A percentile compares a stretch with the other conserved stretches of the same genome.
Conservation (phyloP, 1,284 basidiomycete genomes). For the Rhodotorula sp. region DNA sequence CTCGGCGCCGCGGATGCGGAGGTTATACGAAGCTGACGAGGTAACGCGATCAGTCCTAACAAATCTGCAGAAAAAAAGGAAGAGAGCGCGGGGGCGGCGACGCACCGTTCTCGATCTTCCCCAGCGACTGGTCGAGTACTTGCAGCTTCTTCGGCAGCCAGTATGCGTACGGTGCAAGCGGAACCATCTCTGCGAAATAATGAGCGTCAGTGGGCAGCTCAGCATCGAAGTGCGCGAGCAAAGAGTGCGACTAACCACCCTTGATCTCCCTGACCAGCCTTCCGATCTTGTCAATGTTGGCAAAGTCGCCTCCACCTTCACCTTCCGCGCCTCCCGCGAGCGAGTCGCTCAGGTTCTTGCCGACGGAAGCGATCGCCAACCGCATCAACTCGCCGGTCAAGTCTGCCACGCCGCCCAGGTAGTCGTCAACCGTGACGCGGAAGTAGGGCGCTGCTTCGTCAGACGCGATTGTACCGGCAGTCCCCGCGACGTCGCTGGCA, state of each 20-base stretch:
- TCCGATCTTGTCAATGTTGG: slow-evolving; percentile 71
- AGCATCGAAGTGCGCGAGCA: not conserved
- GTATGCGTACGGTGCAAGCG: slow-evolving; percentile 63
- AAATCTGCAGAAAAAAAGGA: not conserved
- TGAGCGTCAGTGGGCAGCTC: not conserved
- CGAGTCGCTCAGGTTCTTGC: slow-evolving; percentile 54
- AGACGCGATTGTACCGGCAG: not conserved
- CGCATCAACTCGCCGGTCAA: slow-evolving; percentile 98
- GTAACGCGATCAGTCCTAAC: not conserved
- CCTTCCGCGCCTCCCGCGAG: slow-evolving; percentile 62
- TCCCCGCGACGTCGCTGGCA: not conserved
- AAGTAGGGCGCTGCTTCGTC: slow-evolving; percentile 9
- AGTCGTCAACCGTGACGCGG: slow-evolving; percentile 64
- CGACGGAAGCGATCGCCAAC: slow-evolving; percentile 62
- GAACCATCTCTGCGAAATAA: slow-evolving; percentile 64
- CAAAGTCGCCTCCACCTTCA: slow-evolving; percentile 54
- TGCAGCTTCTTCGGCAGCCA: slow-evolving; percentile 83
- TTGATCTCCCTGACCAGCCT: slow-evolving; percentile 59
- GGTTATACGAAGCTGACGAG: slow-evolving; percentile 41
- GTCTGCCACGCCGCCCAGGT: slow-evolving; percentile 87
- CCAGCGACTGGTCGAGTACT: slow-evolving; percentile 77
- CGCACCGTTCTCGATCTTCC: slow-evolving; percentile 91
- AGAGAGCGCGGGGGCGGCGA: not conserved
- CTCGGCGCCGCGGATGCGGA: slow-evolving; percentile 42
- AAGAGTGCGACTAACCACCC: slow-evolving; percentile 24